These are phyloP conservation scores for Chlorella sp. DNA, from an alignment of 139 green algal species.

Conservation along the genomic window DNA sequence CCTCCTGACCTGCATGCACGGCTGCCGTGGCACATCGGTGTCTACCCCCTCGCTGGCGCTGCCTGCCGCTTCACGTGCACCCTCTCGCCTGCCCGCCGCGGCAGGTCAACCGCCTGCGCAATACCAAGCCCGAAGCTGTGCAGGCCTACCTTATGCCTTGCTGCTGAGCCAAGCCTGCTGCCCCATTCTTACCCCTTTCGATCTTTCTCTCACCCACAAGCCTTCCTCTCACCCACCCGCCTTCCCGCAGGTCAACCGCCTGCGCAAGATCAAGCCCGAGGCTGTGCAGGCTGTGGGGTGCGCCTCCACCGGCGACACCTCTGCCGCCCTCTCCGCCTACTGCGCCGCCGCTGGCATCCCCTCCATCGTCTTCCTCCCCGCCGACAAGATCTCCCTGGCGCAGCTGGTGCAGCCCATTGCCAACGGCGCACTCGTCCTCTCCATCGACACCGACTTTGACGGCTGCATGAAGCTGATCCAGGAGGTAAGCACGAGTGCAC, in stretches of 20 bases:
- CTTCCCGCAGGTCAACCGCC: constrained; percentile 70
- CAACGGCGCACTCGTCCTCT: constrained; percentile 97
- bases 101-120: constrained; percentile 86
- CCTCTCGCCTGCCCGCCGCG: no score
- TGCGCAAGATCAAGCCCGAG: constrained; percentile 89
- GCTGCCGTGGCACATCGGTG: no score
- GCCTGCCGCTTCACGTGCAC: no score
- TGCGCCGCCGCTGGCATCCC: constrained; percentile 95
- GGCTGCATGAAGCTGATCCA: constrained; percentile 99
- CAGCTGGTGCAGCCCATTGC: constrained; percentile 99
- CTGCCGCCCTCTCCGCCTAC: constrained; percentile 96
- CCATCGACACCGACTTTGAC: constrained; percentile 99
- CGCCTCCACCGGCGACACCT: constrained; percentile 98
- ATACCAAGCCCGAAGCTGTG: constrained; percentile 86
- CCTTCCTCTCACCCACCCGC: no score
- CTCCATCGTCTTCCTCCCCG: constrained; percentile 99
- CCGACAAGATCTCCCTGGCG: constrained; percentile 98
- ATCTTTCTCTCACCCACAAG: no score
- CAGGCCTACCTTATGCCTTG: no score
- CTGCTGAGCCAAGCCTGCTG: no score
- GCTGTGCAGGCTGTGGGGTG: constrained; percentile 95
- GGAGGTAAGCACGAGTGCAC: constrained; percentile 73
- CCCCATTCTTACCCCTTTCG: no score
- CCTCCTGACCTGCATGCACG: no score
- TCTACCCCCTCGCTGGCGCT: no score